A percentile compares a stretch with the other conserved stretches of the same genome.
Conservation (phyloP, 2,329 filamentous ascomycete genomes). For the Boeremia lycopersici region DNA sequence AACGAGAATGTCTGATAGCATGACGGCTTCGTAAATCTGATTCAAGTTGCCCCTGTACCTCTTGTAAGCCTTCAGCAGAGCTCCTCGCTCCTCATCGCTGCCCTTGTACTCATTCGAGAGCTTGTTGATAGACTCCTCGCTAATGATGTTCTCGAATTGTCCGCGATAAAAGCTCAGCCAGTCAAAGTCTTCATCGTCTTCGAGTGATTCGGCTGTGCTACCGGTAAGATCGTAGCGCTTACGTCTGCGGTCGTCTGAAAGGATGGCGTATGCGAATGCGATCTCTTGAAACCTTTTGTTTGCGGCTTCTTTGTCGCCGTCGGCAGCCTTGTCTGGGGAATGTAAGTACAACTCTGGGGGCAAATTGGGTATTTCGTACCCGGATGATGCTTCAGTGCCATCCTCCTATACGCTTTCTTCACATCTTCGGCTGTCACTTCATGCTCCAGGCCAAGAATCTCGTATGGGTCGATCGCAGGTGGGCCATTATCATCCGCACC, state of each 20-base stretch:
- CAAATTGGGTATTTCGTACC: conserved; percentile 52
- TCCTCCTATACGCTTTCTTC: conserved; percentile 89
- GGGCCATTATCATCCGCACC: conserved; percentile 56
- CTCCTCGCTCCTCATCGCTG: conserved; percentile 81
- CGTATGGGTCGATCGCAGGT: conserved; percentile 77
- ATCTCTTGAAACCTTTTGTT: conserved; percentile 86
- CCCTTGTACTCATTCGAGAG: conserved; percentile 82
- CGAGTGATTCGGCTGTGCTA: conserved; percentile 81
- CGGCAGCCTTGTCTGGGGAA: conserved; percentile 73
- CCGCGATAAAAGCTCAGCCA: conserved; percentile 90
- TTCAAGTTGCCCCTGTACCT: conserved; percentile 76
- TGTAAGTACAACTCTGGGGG: conserved; percentile 13
- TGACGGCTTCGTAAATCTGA: conserved; percentile 77
- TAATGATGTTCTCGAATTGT: conserved; percentile 80
- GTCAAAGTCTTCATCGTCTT: conserved; percentile 76
- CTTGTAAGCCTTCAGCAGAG: conserved; percentile 78
- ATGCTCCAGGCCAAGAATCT: conserved; percentile 73
- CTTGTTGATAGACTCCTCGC: conserved; percentile 72
- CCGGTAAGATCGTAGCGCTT: conserved; percentile 89
- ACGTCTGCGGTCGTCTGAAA: conserved; percentile 81
- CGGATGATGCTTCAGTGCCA: conserved; percentile 80
- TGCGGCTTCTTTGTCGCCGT: conserved; percentile 71
- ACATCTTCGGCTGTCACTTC: conserved; percentile 78
- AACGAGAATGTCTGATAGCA: conserved; percentile 81
- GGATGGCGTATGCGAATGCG: conserved; percentile 91